These are phyloP conservation scores for Massariosphaeria phaeospora DNA, from an alignment of 495 filamentous ascomycete genomes.

Conservation along the genomic window DNA sequence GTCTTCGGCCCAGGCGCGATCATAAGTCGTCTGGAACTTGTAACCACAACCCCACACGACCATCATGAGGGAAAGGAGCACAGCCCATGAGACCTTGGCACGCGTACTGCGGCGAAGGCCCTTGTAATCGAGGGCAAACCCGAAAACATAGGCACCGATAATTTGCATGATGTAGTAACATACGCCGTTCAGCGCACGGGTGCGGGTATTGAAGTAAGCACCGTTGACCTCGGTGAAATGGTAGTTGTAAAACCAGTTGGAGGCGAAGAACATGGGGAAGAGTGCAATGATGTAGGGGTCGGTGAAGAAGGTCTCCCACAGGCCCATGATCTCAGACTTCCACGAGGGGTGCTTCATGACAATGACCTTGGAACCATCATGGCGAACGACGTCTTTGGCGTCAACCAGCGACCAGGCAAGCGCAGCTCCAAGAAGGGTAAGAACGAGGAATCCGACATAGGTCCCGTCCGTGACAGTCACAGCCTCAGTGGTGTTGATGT, in stretches of 20 bases:
- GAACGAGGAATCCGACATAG: conserved; percentile 84
- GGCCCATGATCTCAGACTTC: conserved; percentile 66
- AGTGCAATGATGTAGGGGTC: conserved; percentile 77
- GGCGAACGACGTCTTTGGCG: conserved; percentile 69
- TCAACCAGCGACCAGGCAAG: conserved; percentile 70
- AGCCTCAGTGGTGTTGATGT: conserved; percentile 58
- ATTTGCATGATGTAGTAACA: conserved; percentile 90
- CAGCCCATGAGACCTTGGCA: conserved; percentile 63
- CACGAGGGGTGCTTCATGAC: conserved; percentile 78
- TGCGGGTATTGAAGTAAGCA: conserved; percentile 75
- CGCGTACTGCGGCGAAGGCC: conserved; percentile 62
- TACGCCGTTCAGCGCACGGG: conserved; percentile 74
- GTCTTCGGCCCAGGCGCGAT: conserved; percentile 42
- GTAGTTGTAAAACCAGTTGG: conserved; percentile 49
- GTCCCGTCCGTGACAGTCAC: conserved; percentile 73
- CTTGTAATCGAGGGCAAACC: conserved; percentile 65
- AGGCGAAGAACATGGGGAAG: conserved; percentile 54
- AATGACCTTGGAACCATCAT: conserved; percentile 77
- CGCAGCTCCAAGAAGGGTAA: conserved; percentile 71
- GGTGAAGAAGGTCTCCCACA: conserved; percentile 65
- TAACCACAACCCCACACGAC: conserved; percentile 85
- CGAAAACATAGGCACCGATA: conserved; percentile 72
- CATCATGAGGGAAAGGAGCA: conserved; percentile 71
- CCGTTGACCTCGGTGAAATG: conserved; percentile 56
- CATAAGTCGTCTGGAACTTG: conserved; percentile 65